These are phyloP conservation scores for Pseudohyphozyma bogoriensis DNA, from an alignment of 768 basidiomycete genomes.

Conservation along the genomic window DNA sequence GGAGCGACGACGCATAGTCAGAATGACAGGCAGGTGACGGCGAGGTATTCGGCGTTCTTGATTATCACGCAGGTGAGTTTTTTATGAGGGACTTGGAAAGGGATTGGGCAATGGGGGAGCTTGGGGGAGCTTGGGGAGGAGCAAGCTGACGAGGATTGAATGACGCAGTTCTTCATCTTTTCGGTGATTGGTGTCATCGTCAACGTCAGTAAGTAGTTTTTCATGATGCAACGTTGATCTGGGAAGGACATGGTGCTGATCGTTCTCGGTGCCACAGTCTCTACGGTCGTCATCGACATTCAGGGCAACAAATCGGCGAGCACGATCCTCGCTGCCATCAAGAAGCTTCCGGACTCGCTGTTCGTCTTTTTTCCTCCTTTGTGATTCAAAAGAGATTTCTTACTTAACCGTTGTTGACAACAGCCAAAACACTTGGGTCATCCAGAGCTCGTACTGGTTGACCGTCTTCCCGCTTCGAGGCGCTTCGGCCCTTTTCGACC, in stretches of 20 bases:
- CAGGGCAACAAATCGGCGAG: constrained; percentile 38
- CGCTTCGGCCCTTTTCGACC: constrained; percentile 85
- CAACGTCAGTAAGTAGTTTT: constrained; percentile 9
- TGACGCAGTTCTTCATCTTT: constrained; percentile 85
- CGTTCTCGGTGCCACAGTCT: background rate
- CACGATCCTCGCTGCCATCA: constrained; percentile 45
- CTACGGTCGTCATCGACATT: constrained; percentile 43
- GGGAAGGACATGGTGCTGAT: too few species aligned
- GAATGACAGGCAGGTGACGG: constrained; percentile 73
- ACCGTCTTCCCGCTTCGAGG: constrained; percentile 61
- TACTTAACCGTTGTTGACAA: background rate
- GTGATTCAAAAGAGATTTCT: too few species aligned
- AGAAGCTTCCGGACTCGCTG: constrained; percentile 41
- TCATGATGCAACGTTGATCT: too few species aligned
- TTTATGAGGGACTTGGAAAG: background rate
- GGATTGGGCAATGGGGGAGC: background rate
- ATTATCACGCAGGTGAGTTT: constrained; percentile 76
- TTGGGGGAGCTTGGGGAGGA: too few species aligned
- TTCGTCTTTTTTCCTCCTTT: constrained; percentile 32
- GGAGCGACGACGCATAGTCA: constrained; percentile 31
- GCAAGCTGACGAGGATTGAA: too few species aligned
- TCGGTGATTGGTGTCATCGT: constrained; percentile 38
- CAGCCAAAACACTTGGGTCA: constrained; percentile 80
- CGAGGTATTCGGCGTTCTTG: constrained; percentile 86
- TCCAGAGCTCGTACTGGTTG: constrained; percentile 49